These are phyloP conservation scores for Syzygium grande DNA, from an alignment of 345 rosid species.

Conservation along the genomic window DNA sequence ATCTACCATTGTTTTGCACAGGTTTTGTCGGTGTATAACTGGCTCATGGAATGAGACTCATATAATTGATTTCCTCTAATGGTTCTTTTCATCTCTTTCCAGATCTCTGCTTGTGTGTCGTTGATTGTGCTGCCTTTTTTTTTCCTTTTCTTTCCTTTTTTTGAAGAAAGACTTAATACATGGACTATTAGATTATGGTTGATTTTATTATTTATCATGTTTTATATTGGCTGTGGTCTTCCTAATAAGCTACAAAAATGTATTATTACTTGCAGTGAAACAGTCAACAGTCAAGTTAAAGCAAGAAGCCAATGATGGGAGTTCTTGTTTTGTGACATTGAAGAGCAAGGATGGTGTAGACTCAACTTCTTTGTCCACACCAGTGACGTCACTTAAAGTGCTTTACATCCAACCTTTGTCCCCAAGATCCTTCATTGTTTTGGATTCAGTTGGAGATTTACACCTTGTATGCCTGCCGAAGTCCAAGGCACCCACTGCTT, in stretches of 20 bases:
- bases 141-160: background rate
- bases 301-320: conserved; percentile 32
- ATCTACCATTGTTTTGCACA: background rate
- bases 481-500: conserved; percentile 21
- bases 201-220: background rate
- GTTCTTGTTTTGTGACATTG: conserved; percentile 40
- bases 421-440: conserved; percentile 40
- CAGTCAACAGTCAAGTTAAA: conserved; percentile 35
- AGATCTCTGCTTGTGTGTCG: background rate
- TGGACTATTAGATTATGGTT: background rate
- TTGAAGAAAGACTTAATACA: background rate
- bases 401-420: conserved; percentile 53
- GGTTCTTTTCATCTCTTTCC: background rate
- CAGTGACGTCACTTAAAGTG: conserved; percentile 27
- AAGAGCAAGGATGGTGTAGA: conserved; percentile 18
- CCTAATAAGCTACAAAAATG: conserved; percentile 6
- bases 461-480: conserved; percentile 35
- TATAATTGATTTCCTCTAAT: background rate
- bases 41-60: background rate
- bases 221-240: background rate
- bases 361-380: conserved; percentile 12
- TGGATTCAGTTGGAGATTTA: conserved; percentile 55
- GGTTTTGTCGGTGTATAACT: background rate
- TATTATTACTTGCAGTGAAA: conserved; percentile 41
- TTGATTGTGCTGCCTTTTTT: background rate